Evolutionary conservation across 192 early-diverging fungal genomes (phyloP).

Genomic region (Funneliformis geosporum): DNA sequence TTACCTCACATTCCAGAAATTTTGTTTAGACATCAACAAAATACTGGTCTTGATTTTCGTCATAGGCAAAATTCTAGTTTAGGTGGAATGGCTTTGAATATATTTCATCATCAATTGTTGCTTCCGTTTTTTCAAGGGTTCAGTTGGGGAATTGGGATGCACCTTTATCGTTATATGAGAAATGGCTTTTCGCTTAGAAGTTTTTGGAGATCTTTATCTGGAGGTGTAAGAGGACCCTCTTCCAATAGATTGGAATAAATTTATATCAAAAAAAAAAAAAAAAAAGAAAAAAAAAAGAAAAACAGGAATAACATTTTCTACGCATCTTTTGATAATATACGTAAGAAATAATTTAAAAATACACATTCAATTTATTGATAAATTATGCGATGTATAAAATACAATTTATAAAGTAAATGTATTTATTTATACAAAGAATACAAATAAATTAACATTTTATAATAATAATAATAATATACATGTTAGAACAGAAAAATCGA

Average conservation of each 20-base stretch:
- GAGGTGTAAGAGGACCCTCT: not conserved
- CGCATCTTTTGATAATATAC: no score
- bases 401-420: not conserved
- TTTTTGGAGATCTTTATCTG: not conserved
- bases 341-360: no score
- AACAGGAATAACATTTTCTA: no score
- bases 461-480: not conserved
- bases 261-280: no score
- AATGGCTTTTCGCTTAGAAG: slow-evolving; percentile 1
- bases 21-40: not conserved
- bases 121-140: slow-evolving; percentile 27
- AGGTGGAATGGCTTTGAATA: not conserved
- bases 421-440: not conserved
- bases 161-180: slow-evolving; percentile 29
- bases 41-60: not conserved
- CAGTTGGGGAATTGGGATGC: slow-evolving; percentile 17
- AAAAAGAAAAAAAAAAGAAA: no score
- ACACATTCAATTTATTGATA: no score
- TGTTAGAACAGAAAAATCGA: not conserved
- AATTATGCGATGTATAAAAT: not conserved
- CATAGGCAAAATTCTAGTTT: not conserved
- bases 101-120: slow-evolving; percentile 21
- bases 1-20: slow-evolving; percentile 3
- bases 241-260: not conserved
- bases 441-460: not conserved